Conservation (phyloP, 2,329 filamentous ascomycete species). For the Colletotrichum trifolii region DNA sequence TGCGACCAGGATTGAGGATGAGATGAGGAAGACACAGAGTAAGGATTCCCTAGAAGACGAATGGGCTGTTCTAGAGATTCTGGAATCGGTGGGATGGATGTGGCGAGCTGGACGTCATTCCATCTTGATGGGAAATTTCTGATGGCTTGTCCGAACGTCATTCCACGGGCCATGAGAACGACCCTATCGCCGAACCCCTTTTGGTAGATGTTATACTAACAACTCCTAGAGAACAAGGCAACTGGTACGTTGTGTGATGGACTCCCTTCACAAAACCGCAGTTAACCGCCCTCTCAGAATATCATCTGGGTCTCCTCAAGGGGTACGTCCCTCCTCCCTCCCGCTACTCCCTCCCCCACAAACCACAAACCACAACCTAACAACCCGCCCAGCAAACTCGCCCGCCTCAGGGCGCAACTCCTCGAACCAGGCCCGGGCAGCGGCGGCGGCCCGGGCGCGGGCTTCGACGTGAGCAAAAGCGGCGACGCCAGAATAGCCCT, state of each 20-base stretch:
- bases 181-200: too few relatives aligned
- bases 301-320: constrained; percentile 97
- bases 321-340: constrained; percentile 73
- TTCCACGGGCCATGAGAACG: too few relatives aligned
- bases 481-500: constrained; percentile 97
- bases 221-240: constrained; percentile 88
- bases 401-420: constrained; percentile 91
- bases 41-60: constrained; percentile 49
- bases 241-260: constrained; percentile 75
- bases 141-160: too few relatives aligned
- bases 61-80: neutral
- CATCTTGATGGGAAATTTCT: neutral
- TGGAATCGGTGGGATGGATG: neutral
- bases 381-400: constrained; percentile 79
- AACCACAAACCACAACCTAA: neutral
- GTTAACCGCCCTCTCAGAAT: constrained; percentile 70
- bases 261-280: neutral
- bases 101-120: neutral
- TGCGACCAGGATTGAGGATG: constrained; percentile 90
- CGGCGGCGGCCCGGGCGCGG: constrained; percentile 80
- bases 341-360: neutral
- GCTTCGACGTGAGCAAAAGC: constrained; percentile 95
- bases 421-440: constrained; percentile 87
- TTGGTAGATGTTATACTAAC: constrained; percentile 42
- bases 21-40: constrained; percentile 99